These are phyloP conservation scores for Coccomyxa subellipsoidea DNA, from an alignment of 163 green algal species.

Conservation along the genomic window DNA sequence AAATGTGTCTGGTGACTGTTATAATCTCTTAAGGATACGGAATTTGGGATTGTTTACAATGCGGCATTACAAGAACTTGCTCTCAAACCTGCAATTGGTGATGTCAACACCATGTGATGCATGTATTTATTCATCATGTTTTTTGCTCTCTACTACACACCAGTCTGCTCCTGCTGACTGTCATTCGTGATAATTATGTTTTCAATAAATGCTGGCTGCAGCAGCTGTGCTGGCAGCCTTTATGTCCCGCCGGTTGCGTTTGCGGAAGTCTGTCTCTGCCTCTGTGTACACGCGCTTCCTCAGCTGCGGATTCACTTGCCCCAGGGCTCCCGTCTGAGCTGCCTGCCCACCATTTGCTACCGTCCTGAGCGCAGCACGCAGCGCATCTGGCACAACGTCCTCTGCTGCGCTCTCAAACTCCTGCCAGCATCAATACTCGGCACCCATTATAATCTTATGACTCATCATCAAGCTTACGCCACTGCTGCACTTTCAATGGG, in stretches of 20 bases:
- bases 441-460: not conserved
- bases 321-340: not conserved
- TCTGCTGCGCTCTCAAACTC: not conserved
- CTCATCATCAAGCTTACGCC: too few relatives aligned
- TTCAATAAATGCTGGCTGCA: not conserved
- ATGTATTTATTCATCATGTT: too few relatives aligned
- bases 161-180: too few relatives aligned
- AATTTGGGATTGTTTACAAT: too few relatives aligned
- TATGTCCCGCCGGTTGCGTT: not conserved
- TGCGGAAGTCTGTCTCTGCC: not conserved
- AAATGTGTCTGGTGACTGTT: too few relatives aligned
- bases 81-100: too few relatives aligned
- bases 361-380: not conserved
- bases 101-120: too few relatives aligned
- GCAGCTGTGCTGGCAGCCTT: not conserved
- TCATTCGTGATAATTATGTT: too few relatives aligned
- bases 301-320: not conserved
- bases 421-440: not conserved
- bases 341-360: not conserved
- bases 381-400: not conserved
- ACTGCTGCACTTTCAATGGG: too few relatives aligned
- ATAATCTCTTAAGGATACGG: too few relatives aligned
- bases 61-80: too few relatives aligned
- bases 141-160: too few relatives aligned
- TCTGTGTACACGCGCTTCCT: slow-evolving; percentile 2